Conservation (phyloP, 2,329 filamentous ascomycete species). For the Aspergillus fructus region DNA sequence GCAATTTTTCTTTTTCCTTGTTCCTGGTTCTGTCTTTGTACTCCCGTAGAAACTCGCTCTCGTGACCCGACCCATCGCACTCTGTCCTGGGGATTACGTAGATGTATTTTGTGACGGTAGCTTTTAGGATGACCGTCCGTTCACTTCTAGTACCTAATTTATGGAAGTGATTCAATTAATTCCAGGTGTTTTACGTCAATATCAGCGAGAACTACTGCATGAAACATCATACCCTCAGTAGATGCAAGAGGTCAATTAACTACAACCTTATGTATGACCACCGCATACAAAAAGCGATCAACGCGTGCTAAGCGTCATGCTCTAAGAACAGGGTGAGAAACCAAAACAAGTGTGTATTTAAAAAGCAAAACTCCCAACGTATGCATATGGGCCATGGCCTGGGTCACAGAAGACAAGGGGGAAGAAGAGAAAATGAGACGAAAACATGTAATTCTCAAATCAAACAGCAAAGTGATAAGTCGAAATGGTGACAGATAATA, state of each 20-base stretch:
- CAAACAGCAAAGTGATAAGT: neutral
- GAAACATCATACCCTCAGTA: neutral
- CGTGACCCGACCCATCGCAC: too few relatives aligned
- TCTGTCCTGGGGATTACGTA: neutral
- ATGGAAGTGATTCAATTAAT: neutral
- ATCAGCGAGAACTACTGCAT: neutral
- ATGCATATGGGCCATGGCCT: constrained; percentile 8
- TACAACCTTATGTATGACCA: neutral
- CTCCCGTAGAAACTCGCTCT: too few relatives aligned
- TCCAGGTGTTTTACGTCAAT: neutral
- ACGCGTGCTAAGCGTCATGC: neutral
- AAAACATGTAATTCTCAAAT: constrained; percentile 1
- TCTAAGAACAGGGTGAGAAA: neutral
- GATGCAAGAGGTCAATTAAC: neutral
- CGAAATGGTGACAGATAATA: neutral
- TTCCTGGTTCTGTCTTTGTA: neutral
- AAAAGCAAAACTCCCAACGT: constrained; percentile 8
- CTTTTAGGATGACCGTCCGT: neutral
- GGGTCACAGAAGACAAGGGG: neutral
- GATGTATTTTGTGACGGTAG: neutral
- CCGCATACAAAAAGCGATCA: neutral
- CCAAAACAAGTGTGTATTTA: neutral
- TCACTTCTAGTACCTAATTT: neutral
- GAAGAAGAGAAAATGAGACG: constrained; percentile 9
- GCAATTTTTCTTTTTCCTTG: neutral